Percentiles rank a stretch among this genome's conserved stretches.
Evolutionary conservation across 2,329 filamentous ascomycete genomes (phyloP).

Genomic region (Teratosphaeria pseudoeucalypti): DNA sequence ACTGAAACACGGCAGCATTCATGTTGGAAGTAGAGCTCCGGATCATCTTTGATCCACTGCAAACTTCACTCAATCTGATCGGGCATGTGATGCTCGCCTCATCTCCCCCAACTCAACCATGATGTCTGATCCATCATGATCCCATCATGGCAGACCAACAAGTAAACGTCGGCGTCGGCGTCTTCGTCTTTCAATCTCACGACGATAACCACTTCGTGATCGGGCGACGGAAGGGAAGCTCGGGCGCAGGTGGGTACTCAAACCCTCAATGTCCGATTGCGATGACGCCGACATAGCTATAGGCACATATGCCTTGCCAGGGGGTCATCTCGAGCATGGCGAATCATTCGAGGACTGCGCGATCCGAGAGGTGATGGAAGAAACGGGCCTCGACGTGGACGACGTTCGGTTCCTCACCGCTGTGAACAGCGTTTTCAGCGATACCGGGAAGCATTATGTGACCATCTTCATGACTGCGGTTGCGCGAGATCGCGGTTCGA

Average conservation of each 20-base stretch:
- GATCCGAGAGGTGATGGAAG: slow-evolving; percentile 57
- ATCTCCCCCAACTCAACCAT: neutral
- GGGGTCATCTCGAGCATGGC: slow-evolving; percentile 63
- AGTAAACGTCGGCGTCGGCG: slow-evolving; percentile 36
- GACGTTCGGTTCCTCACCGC: slow-evolving; percentile 46
- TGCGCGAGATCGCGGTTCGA: slow-evolving; percentile 23
- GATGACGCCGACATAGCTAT: neutral
- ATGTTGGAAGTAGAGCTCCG: neutral
- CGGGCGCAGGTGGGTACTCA: slow-evolving; percentile 32
- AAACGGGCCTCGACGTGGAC: slow-evolving; percentile 53
- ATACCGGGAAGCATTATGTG: slow-evolving; percentile 59
- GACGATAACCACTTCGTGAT: slow-evolving; percentile 33
- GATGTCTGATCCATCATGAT: neutral
- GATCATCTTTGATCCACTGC: neutral
- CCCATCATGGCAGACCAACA: neutral
- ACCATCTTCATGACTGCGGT: slow-evolving; percentile 53
- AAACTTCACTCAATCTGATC: neutral
- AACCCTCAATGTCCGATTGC: neutral
- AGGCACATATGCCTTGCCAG: slow-evolving; percentile 43
- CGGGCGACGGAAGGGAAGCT: slow-evolving; percentile 38
- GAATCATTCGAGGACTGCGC: slow-evolving; percentile 56
- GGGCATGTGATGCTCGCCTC: neutral
- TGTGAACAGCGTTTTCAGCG: slow-evolving; percentile 57
- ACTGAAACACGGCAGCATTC: too few relatives aligned
- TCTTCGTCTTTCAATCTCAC: slow-evolving; percentile 28